A percentile compares a stretch with the other conserved stretches of the same genome.
Conservation (phyloP, 148 eudicot species). For the Amaranthus cruentus region DNA sequence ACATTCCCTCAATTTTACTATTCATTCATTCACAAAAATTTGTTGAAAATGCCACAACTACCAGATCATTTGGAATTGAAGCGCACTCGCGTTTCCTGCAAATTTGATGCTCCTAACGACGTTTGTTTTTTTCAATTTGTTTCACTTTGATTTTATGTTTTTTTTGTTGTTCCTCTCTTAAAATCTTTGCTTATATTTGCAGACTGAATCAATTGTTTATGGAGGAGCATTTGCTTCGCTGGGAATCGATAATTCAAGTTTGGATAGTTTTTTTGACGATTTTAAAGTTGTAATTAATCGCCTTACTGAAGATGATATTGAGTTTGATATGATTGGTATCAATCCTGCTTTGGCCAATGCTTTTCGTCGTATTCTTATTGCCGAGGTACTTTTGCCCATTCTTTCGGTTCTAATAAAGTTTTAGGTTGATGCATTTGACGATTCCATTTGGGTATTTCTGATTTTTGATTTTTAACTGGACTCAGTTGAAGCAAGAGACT, state of each 20-base stretch:
- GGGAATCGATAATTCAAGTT: slow-evolving; percentile 72
- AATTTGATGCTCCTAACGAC: slow-evolving; percentile 61
- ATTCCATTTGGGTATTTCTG: too few species aligned
- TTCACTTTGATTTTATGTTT: neutral
- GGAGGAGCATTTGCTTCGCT: slow-evolving; percentile 74
- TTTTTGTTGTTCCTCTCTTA: neutral
- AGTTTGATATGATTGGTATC: slow-evolving; percentile 87
- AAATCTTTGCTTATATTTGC: neutral
- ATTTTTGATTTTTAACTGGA: too few species aligned
- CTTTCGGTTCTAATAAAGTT: too few species aligned
- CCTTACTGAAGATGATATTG: slow-evolving; percentile 61
- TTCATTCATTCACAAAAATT: neutral
- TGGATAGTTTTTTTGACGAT: slow-evolving; percentile 56
- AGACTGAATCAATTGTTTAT: slow-evolving; percentile 68
- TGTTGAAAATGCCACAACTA: slow-evolving; percentile 31
- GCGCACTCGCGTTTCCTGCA: slow-evolving; percentile 72
- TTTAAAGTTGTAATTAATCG: slow-evolving; percentile 58
- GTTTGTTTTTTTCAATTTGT: slow-evolving; percentile 26
- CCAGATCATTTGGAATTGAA: slow-evolving; percentile 69
- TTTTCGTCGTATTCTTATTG: slow-evolving; percentile 76
- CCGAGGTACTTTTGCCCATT: slow-evolving; percentile 49
- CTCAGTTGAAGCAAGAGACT: too few species aligned
- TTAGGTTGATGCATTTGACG: too few species aligned
- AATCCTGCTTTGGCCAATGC: slow-evolving; percentile 91
- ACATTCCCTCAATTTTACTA: neutral